phyloP scores from a whole-genome alignment of 352 stramenopile genomes.

The Phytophthora fragariae region DNA sequence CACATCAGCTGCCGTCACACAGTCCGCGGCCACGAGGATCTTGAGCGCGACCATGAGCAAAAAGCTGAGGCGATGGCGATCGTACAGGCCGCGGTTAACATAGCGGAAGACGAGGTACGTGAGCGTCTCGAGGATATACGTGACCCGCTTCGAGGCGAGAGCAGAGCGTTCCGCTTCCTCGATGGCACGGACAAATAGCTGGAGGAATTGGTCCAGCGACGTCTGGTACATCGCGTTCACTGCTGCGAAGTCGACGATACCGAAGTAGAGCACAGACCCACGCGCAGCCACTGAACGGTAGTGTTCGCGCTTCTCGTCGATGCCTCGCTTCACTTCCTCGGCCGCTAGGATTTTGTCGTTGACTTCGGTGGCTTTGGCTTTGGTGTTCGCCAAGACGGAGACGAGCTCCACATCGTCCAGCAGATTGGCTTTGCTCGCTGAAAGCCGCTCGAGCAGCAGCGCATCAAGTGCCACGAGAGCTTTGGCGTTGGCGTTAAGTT shows the following conservation, averaged over 20 bases:
- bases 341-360: constrained; percentile 92
- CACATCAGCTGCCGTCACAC: constrained; percentile 61
- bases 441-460: constrained; percentile 86
- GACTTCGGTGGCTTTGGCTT: constrained; percentile 90
- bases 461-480: constrained; percentile 86
- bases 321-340: constrained; percentile 86
- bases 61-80: constrained; percentile 80
- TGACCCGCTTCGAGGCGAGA: constrained; percentile 87
- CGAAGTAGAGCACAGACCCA: constrained; percentile 91
- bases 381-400: constrained; percentile 86
- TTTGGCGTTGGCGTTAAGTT: constrained; percentile 90
- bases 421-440: constrained; percentile 86
- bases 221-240: constrained; percentile 95
- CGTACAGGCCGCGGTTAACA: constrained; percentile 80
- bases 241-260: constrained; percentile 85
- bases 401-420: constrained; percentile 92
- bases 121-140: constrained; percentile 88
- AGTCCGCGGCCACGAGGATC: constrained; percentile 76
- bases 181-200: constrained; percentile 87
- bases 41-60: constrained; percentile 76
- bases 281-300: constrained; percentile 91
- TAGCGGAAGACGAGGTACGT: constrained; percentile 85
- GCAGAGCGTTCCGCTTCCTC: constrained; percentile 82
- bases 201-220: constrained; percentile 90
- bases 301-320: constrained; percentile 93